Conservation (phyloP, 768 basidiomycete genomes). For the Xerocomellus dryophilus region DNA sequence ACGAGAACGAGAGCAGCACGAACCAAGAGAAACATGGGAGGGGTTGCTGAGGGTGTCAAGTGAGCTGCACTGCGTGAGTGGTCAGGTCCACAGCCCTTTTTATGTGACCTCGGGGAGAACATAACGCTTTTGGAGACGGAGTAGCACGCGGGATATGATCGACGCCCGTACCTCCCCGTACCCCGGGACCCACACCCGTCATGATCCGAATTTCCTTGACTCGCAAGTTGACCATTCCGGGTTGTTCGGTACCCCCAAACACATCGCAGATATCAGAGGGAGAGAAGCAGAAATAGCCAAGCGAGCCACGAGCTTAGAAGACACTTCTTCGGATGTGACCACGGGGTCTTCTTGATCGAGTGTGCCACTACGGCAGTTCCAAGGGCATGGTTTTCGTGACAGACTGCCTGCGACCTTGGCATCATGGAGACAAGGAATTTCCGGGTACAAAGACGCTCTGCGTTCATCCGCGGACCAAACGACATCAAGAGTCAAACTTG, state of each 20-base stretch:
- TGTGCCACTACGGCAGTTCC: not conserved
- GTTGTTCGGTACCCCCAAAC: not conserved
- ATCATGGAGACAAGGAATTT: slow-evolving; percentile 1
- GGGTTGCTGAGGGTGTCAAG: not conserved
- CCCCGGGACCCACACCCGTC: slow-evolving; percentile 1
- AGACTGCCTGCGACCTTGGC: not conserved
- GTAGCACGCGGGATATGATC: not conserved
- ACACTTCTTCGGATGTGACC: not conserved
- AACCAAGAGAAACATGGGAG: slow-evolving; percentile 43
- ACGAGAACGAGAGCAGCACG: slow-evolving; percentile 46
- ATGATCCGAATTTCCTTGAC: not conserved
- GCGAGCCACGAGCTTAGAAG: not conserved
- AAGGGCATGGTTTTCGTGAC: not conserved
- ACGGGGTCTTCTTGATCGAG: not conserved
- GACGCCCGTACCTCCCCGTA: slow-evolving; percentile 4
- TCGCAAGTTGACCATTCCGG: not conserved
- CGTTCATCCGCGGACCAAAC: slow-evolving; percentile 18
- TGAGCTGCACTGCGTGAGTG: not conserved
- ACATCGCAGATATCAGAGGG: not conserved
- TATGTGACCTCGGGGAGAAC: slow-evolving; percentile 14
- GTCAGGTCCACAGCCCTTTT: slow-evolving; percentile 5
- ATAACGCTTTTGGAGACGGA: slow-evolving; percentile 3
- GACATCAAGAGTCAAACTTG: not conserved
- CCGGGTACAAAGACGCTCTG: not conserved
- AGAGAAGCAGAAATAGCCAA: not conserved